Percentiles rank a stretch among this genome's conserved stretches.
These are phyloP conservation scores for Amyloporia xantha DNA, from an alignment of 768 basidiomycete species.

Conservation along the genomic window DNA sequence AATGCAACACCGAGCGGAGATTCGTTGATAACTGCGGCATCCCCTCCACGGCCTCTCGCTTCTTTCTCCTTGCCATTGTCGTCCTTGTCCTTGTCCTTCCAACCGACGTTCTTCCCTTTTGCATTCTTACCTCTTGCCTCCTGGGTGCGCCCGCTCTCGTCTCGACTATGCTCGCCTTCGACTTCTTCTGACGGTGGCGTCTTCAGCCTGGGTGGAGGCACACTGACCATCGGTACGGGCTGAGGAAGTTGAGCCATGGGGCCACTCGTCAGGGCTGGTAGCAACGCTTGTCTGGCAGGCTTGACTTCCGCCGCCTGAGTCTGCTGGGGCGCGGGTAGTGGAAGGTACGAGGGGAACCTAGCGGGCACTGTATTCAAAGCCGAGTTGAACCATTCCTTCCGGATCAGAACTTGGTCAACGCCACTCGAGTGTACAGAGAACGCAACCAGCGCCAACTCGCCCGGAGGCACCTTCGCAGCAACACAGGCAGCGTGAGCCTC, in stretches of 20 bases:
- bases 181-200: slow-evolving; percentile 73
- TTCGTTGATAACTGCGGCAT: slow-evolving; percentile 37
- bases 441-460: slow-evolving; percentile 75
- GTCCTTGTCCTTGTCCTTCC: slow-evolving; percentile 46
- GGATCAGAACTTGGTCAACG: slow-evolving; percentile 82
- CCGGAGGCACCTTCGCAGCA: slow-evolving; percentile 70
- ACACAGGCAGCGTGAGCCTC: slow-evolving; percentile 81
- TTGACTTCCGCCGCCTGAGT: slow-evolving; percentile 19
- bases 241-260: slow-evolving; percentile 10
- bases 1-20: slow-evolving; percentile 51
- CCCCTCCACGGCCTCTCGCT: slow-evolving; percentile 27
- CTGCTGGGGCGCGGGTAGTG: slow-evolving; percentile 19
- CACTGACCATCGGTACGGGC: slow-evolving; percentile 13
- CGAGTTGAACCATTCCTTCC: slow-evolving; percentile 79
- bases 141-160: slow-evolving; percentile 42
- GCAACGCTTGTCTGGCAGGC: slow-evolving; percentile 12
- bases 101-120: slow-evolving; percentile 54
- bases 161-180: slow-evolving; percentile 56
- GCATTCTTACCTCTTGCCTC: slow-evolving; percentile 46
- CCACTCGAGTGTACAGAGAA: slow-evolving; percentile 89
- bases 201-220: slow-evolving; percentile 35
- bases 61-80: slow-evolving; percentile 37
- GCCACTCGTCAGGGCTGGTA: slow-evolving; percentile 1
- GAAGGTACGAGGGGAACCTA: slow-evolving; percentile 53
- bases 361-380: slow-evolving; percentile 49